Percentiles rank a stretch among this genome's conserved stretches.
phyloP scores from a whole-genome alignment of 1,139 yeast species.

The Taphrina confusa region DNA sequence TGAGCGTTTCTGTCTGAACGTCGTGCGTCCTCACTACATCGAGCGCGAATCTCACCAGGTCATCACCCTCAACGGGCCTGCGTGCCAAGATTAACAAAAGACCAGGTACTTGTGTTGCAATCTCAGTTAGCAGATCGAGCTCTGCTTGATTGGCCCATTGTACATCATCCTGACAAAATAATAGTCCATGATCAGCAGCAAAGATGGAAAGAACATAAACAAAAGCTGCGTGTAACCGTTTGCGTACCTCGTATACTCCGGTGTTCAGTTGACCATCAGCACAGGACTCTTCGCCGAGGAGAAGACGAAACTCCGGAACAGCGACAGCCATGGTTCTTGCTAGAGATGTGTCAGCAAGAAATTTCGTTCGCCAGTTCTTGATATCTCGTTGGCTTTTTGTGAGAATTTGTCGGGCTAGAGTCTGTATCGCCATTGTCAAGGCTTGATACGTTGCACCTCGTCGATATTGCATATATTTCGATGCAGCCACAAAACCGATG shows the following conservation, averaged over 20 bases:
- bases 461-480: not conserved
- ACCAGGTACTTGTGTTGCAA: constrained; percentile 8
- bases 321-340: not conserved
- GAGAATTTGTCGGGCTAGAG: constrained; percentile 6
- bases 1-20: not conserved
- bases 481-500: not conserved
- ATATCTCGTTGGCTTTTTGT: not conserved
- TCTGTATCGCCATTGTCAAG: constrained; percentile 6
- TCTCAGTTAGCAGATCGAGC: not conserved
- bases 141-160: constrained; percentile 24
- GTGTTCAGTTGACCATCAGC: not conserved
- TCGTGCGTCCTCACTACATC: constrained; percentile 4
- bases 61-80: constrained; percentile 2
- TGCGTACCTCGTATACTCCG: constrained; percentile 1
- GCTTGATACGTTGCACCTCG: constrained; percentile 15
- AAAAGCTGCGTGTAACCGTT: constrained; percentile 2
- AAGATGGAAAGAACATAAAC: constrained; percentile 2
- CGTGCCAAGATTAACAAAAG: constrained; percentile 9
- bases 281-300: constrained; percentile 1
- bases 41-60: not conserved
- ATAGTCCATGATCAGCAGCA: not conserved
- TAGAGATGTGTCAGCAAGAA: not conserved
- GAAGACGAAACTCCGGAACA: constrained; percentile 7
- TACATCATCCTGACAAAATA: constrained; percentile 12
- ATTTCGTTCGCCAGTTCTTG: constrained; percentile 9